Evolutionary conservation across 306 rosid species (phyloP).

Genomic region (Castanea crenata): DNA sequence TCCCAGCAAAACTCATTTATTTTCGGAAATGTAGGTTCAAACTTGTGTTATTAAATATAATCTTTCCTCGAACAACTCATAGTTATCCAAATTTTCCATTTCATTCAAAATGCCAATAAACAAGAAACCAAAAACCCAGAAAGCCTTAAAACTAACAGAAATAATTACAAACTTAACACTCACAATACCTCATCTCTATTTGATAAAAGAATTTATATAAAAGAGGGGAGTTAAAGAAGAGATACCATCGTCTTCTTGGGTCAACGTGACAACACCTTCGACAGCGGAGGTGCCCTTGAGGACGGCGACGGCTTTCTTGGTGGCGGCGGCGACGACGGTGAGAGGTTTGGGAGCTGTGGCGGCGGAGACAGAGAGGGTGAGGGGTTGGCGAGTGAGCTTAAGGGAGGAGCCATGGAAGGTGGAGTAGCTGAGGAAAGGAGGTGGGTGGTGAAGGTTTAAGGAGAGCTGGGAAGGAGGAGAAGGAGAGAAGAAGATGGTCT

Average conservation of each 20-base stretch:
- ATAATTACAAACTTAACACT: background rate
- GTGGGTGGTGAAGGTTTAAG: conserved; percentile 13
- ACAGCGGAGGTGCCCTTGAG: conserved; percentile 64
- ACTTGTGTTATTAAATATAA: background rate
- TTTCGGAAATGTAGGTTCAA: background rate
- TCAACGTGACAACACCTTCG: conserved; percentile 60
- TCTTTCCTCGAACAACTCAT: background rate
- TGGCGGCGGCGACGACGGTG: conserved; percentile 51
- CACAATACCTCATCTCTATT: background rate
- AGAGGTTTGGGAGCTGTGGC: conserved; percentile 48
- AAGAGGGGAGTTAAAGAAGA: background rate
- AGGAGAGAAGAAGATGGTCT: conserved; percentile 34
- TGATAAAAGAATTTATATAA: background rate
- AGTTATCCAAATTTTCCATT: background rate
- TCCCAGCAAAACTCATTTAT: background rate
- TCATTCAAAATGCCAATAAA: background rate
- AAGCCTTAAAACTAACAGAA: background rate
- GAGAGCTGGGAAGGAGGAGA: conserved; percentile 19
- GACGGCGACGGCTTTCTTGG: conserved; percentile 72
- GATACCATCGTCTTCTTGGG: conserved; percentile 58
- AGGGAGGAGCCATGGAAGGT: conserved; percentile 56
- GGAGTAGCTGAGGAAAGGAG: conserved; percentile 32
- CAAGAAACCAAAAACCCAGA: background rate
- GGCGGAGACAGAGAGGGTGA: conserved; percentile 31
- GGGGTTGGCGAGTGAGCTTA: conserved; percentile 41